phyloP scores from a whole-genome alignment of 306 rosid species.

The Pueraria montana region DNA sequence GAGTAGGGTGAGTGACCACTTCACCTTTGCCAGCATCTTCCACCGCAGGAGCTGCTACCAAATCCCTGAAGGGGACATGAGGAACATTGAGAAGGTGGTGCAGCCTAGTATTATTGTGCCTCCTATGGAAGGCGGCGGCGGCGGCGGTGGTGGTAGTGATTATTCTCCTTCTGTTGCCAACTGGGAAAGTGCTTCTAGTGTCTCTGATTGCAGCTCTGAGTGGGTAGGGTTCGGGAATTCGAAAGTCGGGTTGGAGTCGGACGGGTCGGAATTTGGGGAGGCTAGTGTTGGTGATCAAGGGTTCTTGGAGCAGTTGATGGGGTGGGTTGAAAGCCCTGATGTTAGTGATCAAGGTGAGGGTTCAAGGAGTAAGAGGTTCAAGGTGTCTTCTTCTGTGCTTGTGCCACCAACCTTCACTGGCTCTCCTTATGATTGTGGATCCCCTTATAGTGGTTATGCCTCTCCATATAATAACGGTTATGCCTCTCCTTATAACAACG shows the following conservation, averaged over 20 bases:
- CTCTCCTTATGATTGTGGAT: slow-evolving; percentile 45
- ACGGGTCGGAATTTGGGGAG: slow-evolving; percentile 66
- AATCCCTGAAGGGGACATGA: slow-evolving; percentile 54
- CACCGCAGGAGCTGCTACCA: slow-evolving; percentile 61
- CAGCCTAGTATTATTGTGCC: slow-evolving; percentile 94
- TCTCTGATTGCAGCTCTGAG: slow-evolving; percentile 70
- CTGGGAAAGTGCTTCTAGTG: slow-evolving; percentile 68
- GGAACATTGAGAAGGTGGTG: slow-evolving; percentile 66
- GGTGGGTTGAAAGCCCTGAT: slow-evolving; percentile 69
- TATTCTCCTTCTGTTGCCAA: no score
- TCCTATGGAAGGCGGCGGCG: slow-evolving; percentile 28
- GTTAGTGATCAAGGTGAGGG: slow-evolving; percentile 44
- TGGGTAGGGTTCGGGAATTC: slow-evolving; percentile 57
- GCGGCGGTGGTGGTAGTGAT: no score
- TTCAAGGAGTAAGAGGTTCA: slow-evolving; percentile 83
- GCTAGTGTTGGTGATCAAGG: slow-evolving; percentile 62
- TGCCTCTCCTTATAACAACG: slow-evolving; percentile 49
- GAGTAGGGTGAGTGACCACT: slow-evolving; percentile 90
- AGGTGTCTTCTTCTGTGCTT: slow-evolving; percentile 91
- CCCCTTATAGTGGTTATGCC: slow-evolving; percentile 54
- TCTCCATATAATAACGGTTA: slow-evolving; percentile 54
- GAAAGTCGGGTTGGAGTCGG: slow-evolving; percentile 62
- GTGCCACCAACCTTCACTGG: slow-evolving; percentile 83
- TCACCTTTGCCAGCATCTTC: slow-evolving; percentile 85
- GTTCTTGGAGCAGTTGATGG: slow-evolving; percentile 64